Evolutionary conservation across 2,329 filamentous ascomycete species (phyloP).

Genomic region (Calonectria pseudoreteaudii): DNA sequence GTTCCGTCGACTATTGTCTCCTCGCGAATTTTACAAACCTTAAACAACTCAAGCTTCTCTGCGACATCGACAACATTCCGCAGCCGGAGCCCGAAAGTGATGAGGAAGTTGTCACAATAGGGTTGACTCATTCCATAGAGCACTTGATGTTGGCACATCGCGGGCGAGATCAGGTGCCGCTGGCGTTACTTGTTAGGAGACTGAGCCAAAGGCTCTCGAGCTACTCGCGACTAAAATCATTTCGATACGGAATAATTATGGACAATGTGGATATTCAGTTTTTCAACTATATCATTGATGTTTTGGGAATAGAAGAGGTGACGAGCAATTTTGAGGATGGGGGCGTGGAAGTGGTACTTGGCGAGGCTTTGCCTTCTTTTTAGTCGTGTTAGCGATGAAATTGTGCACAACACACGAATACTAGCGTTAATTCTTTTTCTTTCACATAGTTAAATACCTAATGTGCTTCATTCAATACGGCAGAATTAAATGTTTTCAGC

Average conservation of each 20-base stretch:
- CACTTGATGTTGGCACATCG: background rate
- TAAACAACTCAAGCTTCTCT: background rate
- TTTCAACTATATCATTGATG: background rate
- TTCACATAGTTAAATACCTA: background rate
- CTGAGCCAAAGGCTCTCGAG: background rate
- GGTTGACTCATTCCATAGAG: background rate
- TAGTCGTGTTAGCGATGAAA: background rate
- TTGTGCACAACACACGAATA: background rate
- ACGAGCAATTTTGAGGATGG: background rate
- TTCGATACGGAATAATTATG: background rate
- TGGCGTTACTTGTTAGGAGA: background rate
- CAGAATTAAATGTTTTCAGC: background rate
- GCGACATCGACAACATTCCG: conserved; percentile 1
- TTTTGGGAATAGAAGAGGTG: background rate
- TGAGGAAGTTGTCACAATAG: background rate
- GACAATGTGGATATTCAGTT: background rate
- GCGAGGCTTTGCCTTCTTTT: background rate
- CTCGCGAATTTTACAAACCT: conserved; percentile 2
- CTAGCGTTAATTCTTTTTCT: background rate
- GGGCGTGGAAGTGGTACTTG: background rate
- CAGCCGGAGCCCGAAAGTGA: background rate
- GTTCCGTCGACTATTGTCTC: background rate
- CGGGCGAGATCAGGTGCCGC: background rate
- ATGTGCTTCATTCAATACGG: background rate
- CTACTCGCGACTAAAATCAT: background rate